Percentiles rank a stretch among this genome's conserved stretches.
These are phyloP conservation scores for Rhodotorula sp. DNA, from an alignment of 1,284 basidiomycete species.

Conservation along the genomic window DNA sequence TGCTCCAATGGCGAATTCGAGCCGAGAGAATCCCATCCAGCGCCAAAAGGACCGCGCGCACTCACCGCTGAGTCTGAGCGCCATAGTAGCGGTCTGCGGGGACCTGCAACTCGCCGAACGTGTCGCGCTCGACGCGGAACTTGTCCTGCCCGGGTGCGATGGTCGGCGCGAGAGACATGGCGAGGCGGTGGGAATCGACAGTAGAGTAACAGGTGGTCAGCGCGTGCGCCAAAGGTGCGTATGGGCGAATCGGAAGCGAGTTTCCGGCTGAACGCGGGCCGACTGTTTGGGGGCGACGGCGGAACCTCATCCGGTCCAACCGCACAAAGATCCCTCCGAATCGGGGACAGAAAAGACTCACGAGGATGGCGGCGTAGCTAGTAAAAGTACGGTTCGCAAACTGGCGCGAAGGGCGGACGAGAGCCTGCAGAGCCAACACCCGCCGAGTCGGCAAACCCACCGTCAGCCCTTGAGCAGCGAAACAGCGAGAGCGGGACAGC, in stretches of 20 bases:
- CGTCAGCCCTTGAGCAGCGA: not conserved
- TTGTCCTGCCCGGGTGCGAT: constrained; percentile 39
- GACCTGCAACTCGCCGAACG: constrained; percentile 89
- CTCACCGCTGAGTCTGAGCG: constrained; percentile 91
- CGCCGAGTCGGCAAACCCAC: too few relatives aligned
- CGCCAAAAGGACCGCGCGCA: too few relatives aligned
- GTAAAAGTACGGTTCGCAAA: constrained; percentile 31
- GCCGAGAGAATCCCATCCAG: too few relatives aligned
- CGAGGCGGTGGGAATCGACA: fast-evolving
- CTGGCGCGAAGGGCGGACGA: constrained; percentile 15
- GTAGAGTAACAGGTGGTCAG: not conserved
- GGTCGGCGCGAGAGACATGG: constrained; percentile 23
- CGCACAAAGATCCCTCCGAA: not conserved
- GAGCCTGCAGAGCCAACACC: constrained; percentile 6
- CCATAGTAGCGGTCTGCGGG: constrained; percentile 97
- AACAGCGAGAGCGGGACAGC: not conserved
- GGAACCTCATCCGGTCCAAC: not conserved
- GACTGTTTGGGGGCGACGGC: too few relatives aligned
- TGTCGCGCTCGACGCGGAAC: constrained; percentile 65
- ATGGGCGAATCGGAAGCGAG: not conserved
- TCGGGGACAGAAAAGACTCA: not conserved
- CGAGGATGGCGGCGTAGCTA: constrained; percentile 32
- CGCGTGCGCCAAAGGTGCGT: not conserved
- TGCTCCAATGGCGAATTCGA: not conserved
- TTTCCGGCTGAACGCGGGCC: too few relatives aligned